phyloP scores from a whole-genome alignment of 768 basidiomycete species.

The Panaeolus cyanescens region DNA sequence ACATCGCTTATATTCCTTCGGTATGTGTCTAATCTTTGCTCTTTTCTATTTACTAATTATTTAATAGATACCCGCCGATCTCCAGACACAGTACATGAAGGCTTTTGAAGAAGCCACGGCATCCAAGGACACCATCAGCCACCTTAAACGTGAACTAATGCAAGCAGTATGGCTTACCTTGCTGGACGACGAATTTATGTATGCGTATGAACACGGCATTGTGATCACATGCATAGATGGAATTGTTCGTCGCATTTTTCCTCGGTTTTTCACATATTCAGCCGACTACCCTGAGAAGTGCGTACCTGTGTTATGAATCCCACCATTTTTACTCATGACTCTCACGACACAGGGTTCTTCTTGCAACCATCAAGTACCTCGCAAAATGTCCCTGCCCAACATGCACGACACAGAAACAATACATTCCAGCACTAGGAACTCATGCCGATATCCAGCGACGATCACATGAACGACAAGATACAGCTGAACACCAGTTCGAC shows the following conservation, averaged over 20 bases:
- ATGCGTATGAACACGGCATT: conserved; percentile 21
- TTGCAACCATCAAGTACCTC: no score
- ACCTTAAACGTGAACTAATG: conserved; percentile 16
- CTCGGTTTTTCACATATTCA: conserved; percentile 31
- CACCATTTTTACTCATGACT: conserved; percentile 7
- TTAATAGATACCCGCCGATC: conserved; percentile 20
- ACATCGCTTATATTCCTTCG: conserved; percentile 38
- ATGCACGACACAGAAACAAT: conserved; percentile 22
- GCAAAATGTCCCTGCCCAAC: conserved; percentile 31
- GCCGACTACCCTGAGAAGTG: conserved; percentile 41
- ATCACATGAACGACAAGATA: not conserved
- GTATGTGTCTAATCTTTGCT: not conserved
- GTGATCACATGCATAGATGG: conserved; percentile 27
- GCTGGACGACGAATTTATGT: conserved; percentile 17
- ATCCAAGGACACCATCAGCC: no score
- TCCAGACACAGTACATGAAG: conserved; percentile 20
- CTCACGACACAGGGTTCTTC: conserved; percentile 26
- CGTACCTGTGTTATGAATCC: not conserved
- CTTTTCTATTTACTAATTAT: not conserved
- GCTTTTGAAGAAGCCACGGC: not conserved
- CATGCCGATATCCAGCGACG: conserved; percentile 14
- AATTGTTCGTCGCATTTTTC: conserved; percentile 26
- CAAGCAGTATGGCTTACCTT: conserved; percentile 16
- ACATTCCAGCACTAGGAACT: conserved; percentile 28
- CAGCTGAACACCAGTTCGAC: no score